A percentile compares a stretch with the other conserved stretches of the same genome.
Conservation (phyloP, 352 stramenopile genomes). For the Phytophthora vignae region DNA sequence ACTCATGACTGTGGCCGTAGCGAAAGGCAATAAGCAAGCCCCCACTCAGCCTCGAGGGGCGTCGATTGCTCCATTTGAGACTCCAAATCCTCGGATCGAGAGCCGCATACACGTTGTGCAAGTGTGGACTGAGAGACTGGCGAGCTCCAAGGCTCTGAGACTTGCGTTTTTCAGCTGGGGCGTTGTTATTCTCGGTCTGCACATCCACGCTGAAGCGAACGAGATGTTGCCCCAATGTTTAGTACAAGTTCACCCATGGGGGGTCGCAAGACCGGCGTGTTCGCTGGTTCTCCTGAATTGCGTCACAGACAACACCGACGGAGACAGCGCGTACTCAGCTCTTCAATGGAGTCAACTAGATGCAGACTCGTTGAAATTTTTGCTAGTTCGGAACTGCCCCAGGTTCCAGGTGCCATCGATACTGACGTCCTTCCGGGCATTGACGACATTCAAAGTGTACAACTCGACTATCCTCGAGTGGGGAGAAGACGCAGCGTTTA, state of each 20-base stretch:
- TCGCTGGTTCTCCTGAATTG: conserved; percentile 41
- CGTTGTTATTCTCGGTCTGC: conserved; percentile 28
- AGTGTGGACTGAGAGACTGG: conserved; percentile 20
- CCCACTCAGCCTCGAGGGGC: conserved; percentile 4
- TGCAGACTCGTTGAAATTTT: conserved; percentile 14
- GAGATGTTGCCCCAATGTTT: conserved; percentile 36
- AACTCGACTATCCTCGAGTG: conserved; percentile 41
- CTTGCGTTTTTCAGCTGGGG: conserved; percentile 41
- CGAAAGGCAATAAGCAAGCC: neutral
- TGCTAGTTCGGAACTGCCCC: conserved; percentile 36
- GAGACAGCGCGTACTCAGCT: conserved; percentile 11
- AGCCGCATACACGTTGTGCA: neutral
- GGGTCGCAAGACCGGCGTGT: conserved; percentile 29
- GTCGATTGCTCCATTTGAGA: conserved; percentile 22
- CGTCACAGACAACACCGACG: conserved; percentile 20
- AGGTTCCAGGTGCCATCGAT: conserved; percentile 26
- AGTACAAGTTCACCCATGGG: conserved; percentile 39
- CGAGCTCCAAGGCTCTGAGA: conserved; percentile 22
- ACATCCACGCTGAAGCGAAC: conserved; percentile 31
- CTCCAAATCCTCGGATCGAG: neutral
- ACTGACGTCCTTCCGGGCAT: conserved; percentile 16
- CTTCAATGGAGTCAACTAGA: conserved; percentile 29
- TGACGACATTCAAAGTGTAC: conserved; percentile 37
- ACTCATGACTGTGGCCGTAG: conserved; percentile 17
- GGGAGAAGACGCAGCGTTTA: conserved; percentile 30